Evolutionary conservation across 2,329 filamentous ascomycete species (phyloP).

Genomic region (Metarhizium brunneum): DNA sequence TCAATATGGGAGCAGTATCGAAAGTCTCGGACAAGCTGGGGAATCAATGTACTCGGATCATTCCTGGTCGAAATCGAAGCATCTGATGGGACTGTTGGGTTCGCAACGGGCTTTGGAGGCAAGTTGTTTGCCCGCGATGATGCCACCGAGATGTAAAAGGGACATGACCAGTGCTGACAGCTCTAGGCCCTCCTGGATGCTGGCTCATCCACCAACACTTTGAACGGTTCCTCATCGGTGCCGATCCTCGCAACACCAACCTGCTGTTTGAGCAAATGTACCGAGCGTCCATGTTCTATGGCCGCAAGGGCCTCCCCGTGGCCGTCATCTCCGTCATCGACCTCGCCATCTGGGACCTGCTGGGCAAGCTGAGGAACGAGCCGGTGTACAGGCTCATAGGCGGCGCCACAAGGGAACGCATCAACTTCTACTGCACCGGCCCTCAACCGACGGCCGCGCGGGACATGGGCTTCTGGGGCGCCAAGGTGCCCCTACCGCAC

Average conservation of each 20-base stretch:
- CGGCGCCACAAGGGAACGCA: constrained; percentile 71
- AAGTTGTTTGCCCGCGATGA: constrained; percentile 5
- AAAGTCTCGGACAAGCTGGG: constrained; percentile 82
- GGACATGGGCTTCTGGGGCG: constrained; percentile 81
- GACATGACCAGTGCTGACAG: not conserved
- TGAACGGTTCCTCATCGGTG: constrained; percentile 79
- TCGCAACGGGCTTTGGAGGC: constrained; percentile 88
- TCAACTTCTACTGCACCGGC: constrained; percentile 93
- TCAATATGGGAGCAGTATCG: constrained; percentile 84
- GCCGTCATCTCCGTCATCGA: constrained; percentile 94
- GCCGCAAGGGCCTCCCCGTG: constrained; percentile 80
- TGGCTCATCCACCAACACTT: constrained; percentile 94
- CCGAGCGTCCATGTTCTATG: constrained; percentile 91
- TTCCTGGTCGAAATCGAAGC: constrained; percentile 88
- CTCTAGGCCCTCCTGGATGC: constrained; percentile 69
- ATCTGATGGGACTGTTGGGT: constrained; percentile 83
- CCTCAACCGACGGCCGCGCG: constrained; percentile 74
- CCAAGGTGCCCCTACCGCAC: constrained; percentile 83
- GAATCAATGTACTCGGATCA: constrained; percentile 89
- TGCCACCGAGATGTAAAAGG: no score
- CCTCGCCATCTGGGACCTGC: constrained; percentile 82
- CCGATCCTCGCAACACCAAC: constrained; percentile 85
- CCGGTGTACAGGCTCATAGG: constrained; percentile 93
- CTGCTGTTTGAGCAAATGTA: constrained; percentile 96
- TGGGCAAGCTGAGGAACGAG: constrained; percentile 85